Evolutionary conservation across 306 rosid species (phyloP).

Genomic region (Dicorynia guianensis): DNA sequence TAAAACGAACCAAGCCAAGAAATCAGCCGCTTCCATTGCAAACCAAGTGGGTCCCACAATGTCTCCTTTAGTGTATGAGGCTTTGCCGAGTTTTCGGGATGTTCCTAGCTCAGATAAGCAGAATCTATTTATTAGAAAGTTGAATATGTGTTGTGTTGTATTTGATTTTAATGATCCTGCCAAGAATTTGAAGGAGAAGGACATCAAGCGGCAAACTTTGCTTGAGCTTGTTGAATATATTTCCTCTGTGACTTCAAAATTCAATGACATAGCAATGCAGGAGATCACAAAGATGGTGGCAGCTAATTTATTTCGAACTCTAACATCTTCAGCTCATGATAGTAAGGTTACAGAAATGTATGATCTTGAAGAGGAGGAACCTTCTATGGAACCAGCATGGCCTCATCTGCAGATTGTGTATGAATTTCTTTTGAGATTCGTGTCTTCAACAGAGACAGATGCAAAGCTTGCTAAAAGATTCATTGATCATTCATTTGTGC

Average conservation of each 20-base stretch:
- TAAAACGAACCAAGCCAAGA: constrained; percentile 49
- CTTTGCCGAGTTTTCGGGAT: constrained; percentile 62
- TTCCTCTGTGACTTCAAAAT: constrained; percentile 52
- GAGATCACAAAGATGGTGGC: constrained; percentile 67
- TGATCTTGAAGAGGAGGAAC: constrained; percentile 71
- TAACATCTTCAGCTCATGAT: constrained; percentile 55
- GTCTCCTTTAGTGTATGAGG: constrained; percentile 56
- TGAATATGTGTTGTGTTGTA: constrained; percentile 62
- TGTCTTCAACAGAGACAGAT: constrained; percentile 67
- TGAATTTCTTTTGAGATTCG: constrained; percentile 62
- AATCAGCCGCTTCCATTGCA: constrained; percentile 33
- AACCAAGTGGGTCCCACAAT: constrained; percentile 39
- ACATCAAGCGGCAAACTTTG: constrained; percentile 59
- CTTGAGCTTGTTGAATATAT: constrained; percentile 70
- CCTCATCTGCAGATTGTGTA: constrained; percentile 70
- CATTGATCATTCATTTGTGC: constrained; percentile 63
- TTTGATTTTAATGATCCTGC: constrained; percentile 63
- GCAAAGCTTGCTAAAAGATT: constrained; percentile 69
- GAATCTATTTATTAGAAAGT: constrained; percentile 54
- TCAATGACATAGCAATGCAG: constrained; percentile 60
- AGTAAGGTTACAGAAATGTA: constrained; percentile 47
- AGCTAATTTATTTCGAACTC: constrained; percentile 58
- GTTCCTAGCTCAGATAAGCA: constrained; percentile 63
- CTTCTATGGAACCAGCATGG: constrained; percentile 68
- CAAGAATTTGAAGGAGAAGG: constrained; percentile 60